Base-by-base conservation (phyloP, 768 basidiomycete genomes). In the Rhizopogon salebrosus region DNA sequence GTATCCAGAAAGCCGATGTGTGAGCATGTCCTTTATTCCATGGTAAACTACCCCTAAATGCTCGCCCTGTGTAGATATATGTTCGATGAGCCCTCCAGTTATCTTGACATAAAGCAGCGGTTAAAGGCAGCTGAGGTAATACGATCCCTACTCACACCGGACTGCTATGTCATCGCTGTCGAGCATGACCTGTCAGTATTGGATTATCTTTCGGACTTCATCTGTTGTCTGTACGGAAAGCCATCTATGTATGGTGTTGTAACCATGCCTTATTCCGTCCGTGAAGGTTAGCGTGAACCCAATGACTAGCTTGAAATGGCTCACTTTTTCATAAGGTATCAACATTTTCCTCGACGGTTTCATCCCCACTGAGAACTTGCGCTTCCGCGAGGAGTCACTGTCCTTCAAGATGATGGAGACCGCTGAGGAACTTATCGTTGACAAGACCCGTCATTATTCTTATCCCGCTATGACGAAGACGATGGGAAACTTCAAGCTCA, bases 311-410 rank as follows among this genome's bases (percentile, higher is more conserved):
- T 14, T 11, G n/a, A 36, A 22, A 36, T 35, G 18, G 34, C 55
- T 43, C 26, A 57, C 38, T 11, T 49, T 38, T 38, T 45, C 45
- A 20, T 9, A 59, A 94, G 92, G 95, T 59, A 98, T 99, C 76
- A 99, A 99, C 72, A 98, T 98, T 65, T 99, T 99, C 83, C 78
- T 99, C 54, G 97, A 99, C 63, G 97, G 97, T 38, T 94, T 93
- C 75, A 93, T 99, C 59, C 97, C 97, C 4, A 98, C 95, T 16
- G 97, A 98, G 70, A 99, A 99, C 72, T 71, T 99, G 62, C 92
- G 97, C 49, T 98, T 98, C 85, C 85, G 97, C 27, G 88, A 98
- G 58, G 97, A 98, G 62, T 90, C 91, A 0, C 77, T 98, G 13
- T 84, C 91, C 6, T 99, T 99, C 80, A 98, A 95, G 75, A 98